Conservation (phyloP, 768 basidiomycete species). For the Leccinum rimulosum region DNA sequence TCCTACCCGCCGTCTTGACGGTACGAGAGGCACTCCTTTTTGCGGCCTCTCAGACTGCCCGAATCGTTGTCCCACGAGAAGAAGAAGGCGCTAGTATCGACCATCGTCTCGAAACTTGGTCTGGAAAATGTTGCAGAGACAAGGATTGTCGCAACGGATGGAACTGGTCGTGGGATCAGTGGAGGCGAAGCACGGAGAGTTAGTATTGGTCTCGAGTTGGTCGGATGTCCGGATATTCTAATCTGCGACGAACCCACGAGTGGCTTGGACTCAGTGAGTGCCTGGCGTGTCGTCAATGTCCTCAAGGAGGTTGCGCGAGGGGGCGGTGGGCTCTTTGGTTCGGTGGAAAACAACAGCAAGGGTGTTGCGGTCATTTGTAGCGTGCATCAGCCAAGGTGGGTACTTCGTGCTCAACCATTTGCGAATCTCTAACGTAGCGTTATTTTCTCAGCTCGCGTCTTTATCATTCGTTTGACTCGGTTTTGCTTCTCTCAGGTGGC, state of each 20-base stretch:
- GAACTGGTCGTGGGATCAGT: constrained; percentile 78
- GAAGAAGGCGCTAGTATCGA: constrained; percentile 64
- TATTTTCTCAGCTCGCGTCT: constrained; percentile 58
- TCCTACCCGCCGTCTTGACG: constrained; percentile 76
- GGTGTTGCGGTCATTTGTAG: constrained; percentile 84
- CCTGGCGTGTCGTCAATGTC: constrained; percentile 73
- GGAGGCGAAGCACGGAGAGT: constrained; percentile 91
- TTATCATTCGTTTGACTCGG: constrained; percentile 81
- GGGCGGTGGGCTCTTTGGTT: constrained; percentile 25
- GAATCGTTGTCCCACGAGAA: constrained; percentile 62
- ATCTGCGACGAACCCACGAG: constrained; percentile 84
- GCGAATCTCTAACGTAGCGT: neutral
- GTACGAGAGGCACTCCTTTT: constrained; percentile 82
- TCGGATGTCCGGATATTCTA: constrained; percentile 80
- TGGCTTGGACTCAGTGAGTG: constrained; percentile 88
- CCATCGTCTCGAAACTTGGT: constrained; percentile 76
- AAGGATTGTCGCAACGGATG: constrained; percentile 63
- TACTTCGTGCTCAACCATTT: constrained; percentile 4
- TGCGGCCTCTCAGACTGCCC: constrained; percentile 79
- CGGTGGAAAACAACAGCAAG: constrained; percentile 39
- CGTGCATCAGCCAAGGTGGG: constrained; percentile 82
- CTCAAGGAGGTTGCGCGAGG: constrained; percentile 70
- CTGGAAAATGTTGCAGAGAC: constrained; percentile 65
- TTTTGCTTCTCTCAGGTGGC: constrained; percentile 77
- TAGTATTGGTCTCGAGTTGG: constrained; percentile 86